These are phyloP conservation scores for Coemansia sp. DNA, from an alignment of 192 early-diverging fungal species.

Conservation along the genomic window DNA sequence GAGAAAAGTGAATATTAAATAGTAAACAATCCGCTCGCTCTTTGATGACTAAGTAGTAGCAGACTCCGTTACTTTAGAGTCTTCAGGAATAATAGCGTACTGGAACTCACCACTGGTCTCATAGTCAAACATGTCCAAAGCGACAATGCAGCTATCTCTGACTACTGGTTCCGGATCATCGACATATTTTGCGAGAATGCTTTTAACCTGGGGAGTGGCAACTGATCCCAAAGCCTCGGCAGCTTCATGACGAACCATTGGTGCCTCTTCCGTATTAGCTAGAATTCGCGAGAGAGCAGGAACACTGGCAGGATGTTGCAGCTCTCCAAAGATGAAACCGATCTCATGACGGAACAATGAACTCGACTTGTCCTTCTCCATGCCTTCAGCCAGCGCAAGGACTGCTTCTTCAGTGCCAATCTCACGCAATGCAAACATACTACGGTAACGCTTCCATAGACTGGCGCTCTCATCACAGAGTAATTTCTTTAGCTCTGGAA, in stretches of 20 bases:
- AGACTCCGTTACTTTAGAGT: background rate
- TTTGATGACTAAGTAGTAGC: background rate
- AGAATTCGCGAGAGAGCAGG: slow-evolving; percentile 79
- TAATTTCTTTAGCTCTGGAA: slow-evolving; percentile 62
- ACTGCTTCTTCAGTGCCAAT: slow-evolving; percentile 81
- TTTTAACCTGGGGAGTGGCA: slow-evolving; percentile 83
- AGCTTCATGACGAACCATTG: slow-evolving; percentile 97
- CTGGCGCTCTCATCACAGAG: slow-evolving; percentile 69
- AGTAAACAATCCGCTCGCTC: background rate
- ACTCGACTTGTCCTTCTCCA: slow-evolving; percentile 68
- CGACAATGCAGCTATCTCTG: slow-evolving; percentile 88
- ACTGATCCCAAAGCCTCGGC: slow-evolving; percentile 97
- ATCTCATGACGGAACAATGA: slow-evolving; percentile 93
- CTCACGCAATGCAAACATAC: slow-evolving; percentile 93
- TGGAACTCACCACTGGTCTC: slow-evolving; percentile 86
- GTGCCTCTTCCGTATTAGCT: slow-evolving; percentile 69
- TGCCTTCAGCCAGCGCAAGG: slow-evolving; percentile 78
- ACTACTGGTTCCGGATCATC: slow-evolving; percentile 81
- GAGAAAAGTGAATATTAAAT: background rate
- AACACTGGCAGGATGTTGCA: slow-evolving; percentile 89
- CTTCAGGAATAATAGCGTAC: slow-evolving; percentile 66
- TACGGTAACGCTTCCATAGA: slow-evolving; percentile 89
- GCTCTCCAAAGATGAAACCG: slow-evolving; percentile 96
- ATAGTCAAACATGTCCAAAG: slow-evolving; percentile 94
- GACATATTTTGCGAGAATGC: slow-evolving; percentile 67